Percentiles rank a stretch among this genome's conserved stretches.
phyloP scores from a whole-genome alignment of 306 rosid species.

The Medicago truncatula region MtrunA17r5.0-ANR NC_053045.1:61318001-61318500 shows the following conservation, averaged over 20 bases:
- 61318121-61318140: not conserved
- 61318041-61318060: slow-evolving; percentile 15
- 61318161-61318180: slow-evolving; percentile 75
- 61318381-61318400: not conserved
- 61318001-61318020: too few relatives aligned
- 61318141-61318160: slow-evolving; percentile 11
- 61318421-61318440: slow-evolving; percentile 97
- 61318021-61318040: not conserved
- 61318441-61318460: slow-evolving; percentile 97
- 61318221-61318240: slow-evolving; percentile 83
- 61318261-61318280: slow-evolving; percentile 98
- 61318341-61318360: not conserved
- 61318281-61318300: slow-evolving; percentile 97
- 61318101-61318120: slow-evolving; percentile 17
- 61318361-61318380: not conserved
- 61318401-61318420: slow-evolving; percentile 75
- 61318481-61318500: slow-evolving; percentile 91
- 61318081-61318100: slow-evolving; percentile 39
- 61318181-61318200: slow-evolving; percentile 90
- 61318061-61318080: slow-evolving; percentile 13
- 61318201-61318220: slow-evolving; percentile 92
- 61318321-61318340: slow-evolving; percentile 1
- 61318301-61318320: slow-evolving; percentile 63
- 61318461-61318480: slow-evolving; percentile 99
- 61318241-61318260: slow-evolving; percentile 98